phyloP scores from a whole-genome alignment of 139 green algal genomes.

The Chlorella sorokiniana region DNA sequence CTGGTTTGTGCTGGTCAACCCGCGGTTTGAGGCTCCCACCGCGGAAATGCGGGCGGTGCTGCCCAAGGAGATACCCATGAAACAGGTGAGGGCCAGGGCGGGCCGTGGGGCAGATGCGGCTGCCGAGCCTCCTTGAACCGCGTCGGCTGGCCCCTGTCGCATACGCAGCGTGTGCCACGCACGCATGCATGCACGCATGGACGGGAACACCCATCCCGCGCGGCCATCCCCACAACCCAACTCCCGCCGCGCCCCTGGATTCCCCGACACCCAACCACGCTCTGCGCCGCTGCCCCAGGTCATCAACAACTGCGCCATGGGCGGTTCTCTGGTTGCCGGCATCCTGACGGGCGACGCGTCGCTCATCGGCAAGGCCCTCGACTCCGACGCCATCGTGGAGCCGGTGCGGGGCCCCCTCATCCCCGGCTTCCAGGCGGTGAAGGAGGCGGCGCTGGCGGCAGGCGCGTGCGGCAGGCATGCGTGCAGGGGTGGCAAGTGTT shows the following conservation, averaged over 20 bases:
- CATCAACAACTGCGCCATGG: slow-evolving; percentile 90
- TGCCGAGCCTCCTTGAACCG: background rate
- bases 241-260: no score
- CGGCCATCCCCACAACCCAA: no score
- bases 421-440: slow-evolving; percentile 91
- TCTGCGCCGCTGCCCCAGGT: slow-evolving; percentile 32
- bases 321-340: slow-evolving; percentile 82
- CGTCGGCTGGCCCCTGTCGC: background rate
- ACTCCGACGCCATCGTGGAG: slow-evolving; percentile 94
- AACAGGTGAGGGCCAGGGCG: slow-evolving; percentile 20
- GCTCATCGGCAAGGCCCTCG: slow-evolving; percentile 81
- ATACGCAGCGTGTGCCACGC: no score
- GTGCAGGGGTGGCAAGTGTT: background rate
- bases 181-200: no score
- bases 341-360: slow-evolving; percentile 80
- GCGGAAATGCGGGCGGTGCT: slow-evolving; percentile 94
- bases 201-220: no score
- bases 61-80: slow-evolving; percentile 86
- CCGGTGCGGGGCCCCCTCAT: slow-evolving; percentile 91
- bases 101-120: background rate
- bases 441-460: slow-evolving; percentile 83
- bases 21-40: slow-evolving; percentile 92
- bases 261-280: no score
- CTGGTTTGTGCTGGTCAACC: slow-evolving; percentile 95
- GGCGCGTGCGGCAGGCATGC: slow-evolving; percentile 40